phyloP scores from a whole-genome alignment of 2,329 filamentous ascomycete genomes.

The Ceratocystiopsis minuta region DNA sequence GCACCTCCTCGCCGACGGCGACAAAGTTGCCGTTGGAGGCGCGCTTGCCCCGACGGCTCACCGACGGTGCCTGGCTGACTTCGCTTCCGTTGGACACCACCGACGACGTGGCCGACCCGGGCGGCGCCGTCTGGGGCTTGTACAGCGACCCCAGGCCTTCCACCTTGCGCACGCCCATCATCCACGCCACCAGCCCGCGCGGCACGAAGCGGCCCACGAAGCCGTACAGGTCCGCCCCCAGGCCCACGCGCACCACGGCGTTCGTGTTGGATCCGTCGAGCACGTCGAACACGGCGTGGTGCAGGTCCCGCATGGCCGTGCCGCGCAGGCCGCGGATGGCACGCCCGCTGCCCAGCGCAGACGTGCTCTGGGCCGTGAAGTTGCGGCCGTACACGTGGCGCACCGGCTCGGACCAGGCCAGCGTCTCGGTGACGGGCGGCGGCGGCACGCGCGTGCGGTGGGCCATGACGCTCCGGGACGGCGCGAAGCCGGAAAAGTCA shows the following conservation, averaged over 20 bases:
- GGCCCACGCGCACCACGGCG: constrained; percentile 58
- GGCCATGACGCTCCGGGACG: constrained; percentile 14
- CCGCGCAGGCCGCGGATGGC: constrained; percentile 41
- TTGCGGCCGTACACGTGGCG: constrained; percentile 44
- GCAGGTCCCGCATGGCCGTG: constrained; percentile 58
- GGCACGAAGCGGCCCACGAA: constrained; percentile 72
- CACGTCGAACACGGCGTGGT: constrained; percentile 81
- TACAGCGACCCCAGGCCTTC: constrained; percentile 39
- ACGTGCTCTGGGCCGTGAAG: constrained; percentile 36
- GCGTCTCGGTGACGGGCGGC: constrained; percentile 33
- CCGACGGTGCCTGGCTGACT: constrained; percentile 5
- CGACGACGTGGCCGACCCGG: constrained; percentile 14
- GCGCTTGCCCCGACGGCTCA: constrained; percentile 8
- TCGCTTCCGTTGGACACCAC: neutral
- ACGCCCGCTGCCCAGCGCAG: constrained; percentile 36
- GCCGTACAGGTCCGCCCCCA: constrained; percentile 70
- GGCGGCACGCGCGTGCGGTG: constrained; percentile 17
- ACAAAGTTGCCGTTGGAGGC: constrained; percentile 21
- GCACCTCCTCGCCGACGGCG: constrained; percentile 26
- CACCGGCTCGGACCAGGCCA: constrained; percentile 45
- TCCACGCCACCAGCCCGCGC: constrained; percentile 65
- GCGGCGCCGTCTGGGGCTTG: constrained; percentile 19
- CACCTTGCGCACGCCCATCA: constrained; percentile 63
- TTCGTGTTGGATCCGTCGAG: constrained; percentile 47
- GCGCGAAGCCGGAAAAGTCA: constrained; percentile 55